Percentiles rank a stretch among this genome's conserved stretches.
phyloP scores from a whole-genome alignment of 208 protist species.

The Crithidia bombi region DNA sequence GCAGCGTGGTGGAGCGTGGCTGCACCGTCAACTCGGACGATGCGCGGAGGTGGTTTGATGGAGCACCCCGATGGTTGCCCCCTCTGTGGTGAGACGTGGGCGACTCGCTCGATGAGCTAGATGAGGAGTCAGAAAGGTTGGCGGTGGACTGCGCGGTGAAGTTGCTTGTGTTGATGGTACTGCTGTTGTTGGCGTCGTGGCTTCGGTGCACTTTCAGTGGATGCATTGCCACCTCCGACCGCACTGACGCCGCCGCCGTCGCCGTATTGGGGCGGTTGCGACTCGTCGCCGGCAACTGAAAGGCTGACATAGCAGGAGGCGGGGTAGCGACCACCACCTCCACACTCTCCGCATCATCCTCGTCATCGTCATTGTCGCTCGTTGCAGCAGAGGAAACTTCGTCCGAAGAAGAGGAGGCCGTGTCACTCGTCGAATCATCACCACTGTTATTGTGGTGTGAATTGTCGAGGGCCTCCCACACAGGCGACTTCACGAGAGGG shows the following conservation, averaged over 20 bases:
- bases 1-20: too few relatives aligned
- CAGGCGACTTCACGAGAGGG: conserved; percentile 2
- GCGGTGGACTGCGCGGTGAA: neutral
- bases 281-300: too few relatives aligned
- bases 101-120: neutral
- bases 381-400: neutral
- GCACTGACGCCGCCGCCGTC: neutral
- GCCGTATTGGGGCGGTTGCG: too few relatives aligned
- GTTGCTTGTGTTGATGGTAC: neutral
- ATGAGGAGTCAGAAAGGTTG: neutral
- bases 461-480: neutral
- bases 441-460: neutral
- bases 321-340: neutral
- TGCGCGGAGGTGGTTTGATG: neutral
- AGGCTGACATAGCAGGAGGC: neutral
- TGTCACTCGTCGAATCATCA: neutral
- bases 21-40: neutral
- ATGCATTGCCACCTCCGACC: conserved; percentile 9
- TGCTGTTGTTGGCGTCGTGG: neutral
- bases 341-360: neutral
- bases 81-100: neutral
- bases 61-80: neutral
- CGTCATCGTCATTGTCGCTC: neutral
- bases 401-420: neutral
- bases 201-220: conserved; percentile 5